Conservation (phyloP, 352 stramenopile genomes). For the Pythium periplocum region DNA sequence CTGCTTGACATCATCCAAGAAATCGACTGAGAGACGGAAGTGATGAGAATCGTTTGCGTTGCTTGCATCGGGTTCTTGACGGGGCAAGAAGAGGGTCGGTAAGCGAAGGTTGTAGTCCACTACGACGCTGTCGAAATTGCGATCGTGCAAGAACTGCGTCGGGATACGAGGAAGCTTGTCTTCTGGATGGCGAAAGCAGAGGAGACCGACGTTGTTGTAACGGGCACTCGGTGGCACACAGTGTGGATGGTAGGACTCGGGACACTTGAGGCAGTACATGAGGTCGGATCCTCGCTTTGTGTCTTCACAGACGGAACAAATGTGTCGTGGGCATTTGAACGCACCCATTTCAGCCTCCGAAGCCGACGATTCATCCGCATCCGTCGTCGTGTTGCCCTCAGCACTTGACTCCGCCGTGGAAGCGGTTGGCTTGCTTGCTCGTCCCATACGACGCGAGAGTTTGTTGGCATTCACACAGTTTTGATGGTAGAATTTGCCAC, state of each 20-base stretch:
- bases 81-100: constrained; percentile 76
- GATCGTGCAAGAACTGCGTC: constrained; percentile 58
- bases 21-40: constrained; percentile 61
- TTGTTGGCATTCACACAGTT: constrained; percentile 61
- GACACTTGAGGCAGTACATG: constrained; percentile 90
- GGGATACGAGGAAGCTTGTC: constrained; percentile 78
- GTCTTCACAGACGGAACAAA: constrained; percentile 78
- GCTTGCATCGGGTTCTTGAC: constrained; percentile 41
- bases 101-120: constrained; percentile 75
- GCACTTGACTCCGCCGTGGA: constrained; percentile 4
- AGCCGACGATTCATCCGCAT: constrained; percentile 29
- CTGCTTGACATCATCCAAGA: constrained; percentile 73
- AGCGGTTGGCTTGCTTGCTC: constrained; percentile 25
- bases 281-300: constrained; percentile 70
- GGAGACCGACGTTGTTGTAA: constrained; percentile 90
- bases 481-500: constrained; percentile 86
- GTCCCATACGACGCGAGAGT: constrained; percentile 43
- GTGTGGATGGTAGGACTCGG: constrained; percentile 88
- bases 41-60: constrained; percentile 61
- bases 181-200: constrained; percentile 87
- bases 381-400: constrained; percentile 10
- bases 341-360: constrained; percentile 66
- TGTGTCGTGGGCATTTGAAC: constrained; percentile 86
- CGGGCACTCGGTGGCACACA: constrained; percentile 88
- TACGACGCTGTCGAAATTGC: constrained; percentile 57